These are phyloP conservation scores for Anthoceros angustus DNA, from an alignment of 225 moss, liverwort and hornwort genomes.

Conservation along the genomic window DNA sequence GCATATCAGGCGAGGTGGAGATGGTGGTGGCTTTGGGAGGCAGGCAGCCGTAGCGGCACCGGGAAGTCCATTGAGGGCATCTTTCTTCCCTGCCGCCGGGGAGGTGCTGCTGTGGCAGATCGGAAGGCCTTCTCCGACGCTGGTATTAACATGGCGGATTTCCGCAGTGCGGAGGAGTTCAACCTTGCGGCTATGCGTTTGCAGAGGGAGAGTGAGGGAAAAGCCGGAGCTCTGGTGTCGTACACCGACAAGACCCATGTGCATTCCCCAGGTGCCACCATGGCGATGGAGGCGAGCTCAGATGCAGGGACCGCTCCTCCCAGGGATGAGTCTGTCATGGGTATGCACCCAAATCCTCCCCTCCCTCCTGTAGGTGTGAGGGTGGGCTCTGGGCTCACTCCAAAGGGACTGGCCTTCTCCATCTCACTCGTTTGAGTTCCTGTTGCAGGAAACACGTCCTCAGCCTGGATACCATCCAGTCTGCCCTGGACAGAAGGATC, in stretches of 20 bases:
- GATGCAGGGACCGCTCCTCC: neutral
- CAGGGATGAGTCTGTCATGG: neutral
- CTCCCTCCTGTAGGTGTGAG: no score
- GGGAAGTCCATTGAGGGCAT: neutral
- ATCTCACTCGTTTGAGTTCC: neutral
- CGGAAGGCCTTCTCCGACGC: neutral
- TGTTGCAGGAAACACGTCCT: neutral
- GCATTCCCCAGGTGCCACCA: neutral
- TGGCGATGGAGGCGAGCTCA: neutral
- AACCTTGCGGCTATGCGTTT: neutral
- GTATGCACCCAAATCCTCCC: neutral
- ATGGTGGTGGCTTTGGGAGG: neutral
- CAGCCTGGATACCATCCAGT: neutral
- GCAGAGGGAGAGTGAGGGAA: neutral
- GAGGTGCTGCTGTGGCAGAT: neutral
- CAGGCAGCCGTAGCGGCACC: neutral
- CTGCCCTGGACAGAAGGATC: neutral
- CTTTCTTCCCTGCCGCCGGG: neutral
- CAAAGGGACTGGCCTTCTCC: no score
- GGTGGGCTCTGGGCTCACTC: no score
- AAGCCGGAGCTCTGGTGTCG: neutral
- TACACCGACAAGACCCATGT: neutral
- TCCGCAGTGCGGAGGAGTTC: neutral
- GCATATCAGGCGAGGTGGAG: neutral
- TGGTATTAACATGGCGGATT: neutral